Evolutionary conservation across 495 filamentous ascomycete species (phyloP).

Genomic region (Trichoderma reesei): DNA sequence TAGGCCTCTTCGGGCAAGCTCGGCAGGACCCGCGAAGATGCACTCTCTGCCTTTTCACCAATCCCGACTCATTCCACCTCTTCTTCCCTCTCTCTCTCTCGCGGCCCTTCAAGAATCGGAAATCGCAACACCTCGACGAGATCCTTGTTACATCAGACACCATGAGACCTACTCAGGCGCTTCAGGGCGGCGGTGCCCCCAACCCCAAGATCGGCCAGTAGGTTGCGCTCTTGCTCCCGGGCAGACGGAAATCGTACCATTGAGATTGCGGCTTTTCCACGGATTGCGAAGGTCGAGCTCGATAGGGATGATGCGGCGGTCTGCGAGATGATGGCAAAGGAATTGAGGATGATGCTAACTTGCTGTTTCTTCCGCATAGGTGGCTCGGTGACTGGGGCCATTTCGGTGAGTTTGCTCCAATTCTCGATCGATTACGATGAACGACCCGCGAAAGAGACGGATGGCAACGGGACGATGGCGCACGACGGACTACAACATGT

Average conservation of each 20-base stretch:
- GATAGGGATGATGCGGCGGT: background rate
- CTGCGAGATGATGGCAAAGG: background rate
- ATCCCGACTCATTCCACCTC: constrained; percentile 4
- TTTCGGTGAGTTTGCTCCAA: constrained; percentile 53
- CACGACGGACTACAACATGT: too few relatives aligned
- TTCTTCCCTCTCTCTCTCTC: background rate
- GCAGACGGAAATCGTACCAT: background rate
- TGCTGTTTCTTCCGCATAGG: constrained; percentile 33
- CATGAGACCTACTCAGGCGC: constrained; percentile 52
- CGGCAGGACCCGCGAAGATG: constrained; percentile 17
- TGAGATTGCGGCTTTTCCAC: constrained; percentile 9
- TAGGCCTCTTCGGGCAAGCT: constrained; percentile 32
- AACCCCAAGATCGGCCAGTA: constrained; percentile 34
- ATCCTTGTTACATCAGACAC: constrained; percentile 26
- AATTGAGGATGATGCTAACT: constrained; percentile 25
- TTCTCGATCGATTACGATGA: background rate
- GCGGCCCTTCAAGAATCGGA: background rate
- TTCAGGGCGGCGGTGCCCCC: constrained; percentile 44
- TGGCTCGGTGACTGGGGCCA: constrained; percentile 79
- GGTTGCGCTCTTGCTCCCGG: constrained; percentile 31
- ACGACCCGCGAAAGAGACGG: background rate
- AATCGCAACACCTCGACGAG: constrained; percentile 11
- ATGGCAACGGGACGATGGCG: background rate
- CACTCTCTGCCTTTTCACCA: constrained; percentile 6
- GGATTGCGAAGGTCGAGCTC: background rate